Conservation (phyloP, 148 eudicot genomes). For the Nepenthes mirabilis region DNA sequence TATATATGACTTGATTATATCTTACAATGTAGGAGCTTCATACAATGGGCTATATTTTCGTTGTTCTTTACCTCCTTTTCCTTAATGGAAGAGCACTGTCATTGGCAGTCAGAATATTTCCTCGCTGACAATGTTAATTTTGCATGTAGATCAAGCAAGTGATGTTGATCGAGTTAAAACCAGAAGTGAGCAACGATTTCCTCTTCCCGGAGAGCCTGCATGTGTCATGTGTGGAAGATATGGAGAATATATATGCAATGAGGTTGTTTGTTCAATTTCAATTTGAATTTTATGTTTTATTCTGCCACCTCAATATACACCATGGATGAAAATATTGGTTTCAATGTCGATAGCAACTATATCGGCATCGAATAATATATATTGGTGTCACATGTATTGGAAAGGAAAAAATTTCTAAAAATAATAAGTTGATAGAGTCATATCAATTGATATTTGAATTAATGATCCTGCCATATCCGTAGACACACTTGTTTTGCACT, state of each 20-base stretch:
- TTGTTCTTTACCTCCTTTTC: background rate
- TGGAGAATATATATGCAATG: conserved; percentile 78
- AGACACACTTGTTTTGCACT: background rate
- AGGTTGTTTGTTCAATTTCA: conserved; percentile 27
- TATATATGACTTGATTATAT: too few species aligned
- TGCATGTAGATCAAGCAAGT: conserved; percentile 12
- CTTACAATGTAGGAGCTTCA: too few species aligned
- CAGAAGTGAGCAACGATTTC: conserved; percentile 61
- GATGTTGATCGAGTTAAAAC: conserved; percentile 35
- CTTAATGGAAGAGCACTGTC: too few species aligned
- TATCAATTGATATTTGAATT: too few species aligned
- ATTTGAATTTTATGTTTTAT: background rate
- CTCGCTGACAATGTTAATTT: background rate
- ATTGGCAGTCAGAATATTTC: background rate
- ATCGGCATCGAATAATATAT: too few species aligned
- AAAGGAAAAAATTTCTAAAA: too few species aligned
- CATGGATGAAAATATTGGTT: too few species aligned
- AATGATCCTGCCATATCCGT: background rate
- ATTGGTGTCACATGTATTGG: too few species aligned
- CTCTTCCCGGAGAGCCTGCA: conserved; percentile 71
- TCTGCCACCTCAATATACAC: background rate
- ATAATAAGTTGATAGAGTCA: too few species aligned
- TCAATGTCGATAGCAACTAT: too few species aligned
- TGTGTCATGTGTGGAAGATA: conserved; percentile 79
- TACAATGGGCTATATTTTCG: background rate